Percentiles rank a stretch among this genome's conserved stretches.
These are phyloP conservation scores for Lepiota brunneoincarnata DNA, from an alignment of 768 basidiomycete species.

Conservation along the genomic window DNA sequence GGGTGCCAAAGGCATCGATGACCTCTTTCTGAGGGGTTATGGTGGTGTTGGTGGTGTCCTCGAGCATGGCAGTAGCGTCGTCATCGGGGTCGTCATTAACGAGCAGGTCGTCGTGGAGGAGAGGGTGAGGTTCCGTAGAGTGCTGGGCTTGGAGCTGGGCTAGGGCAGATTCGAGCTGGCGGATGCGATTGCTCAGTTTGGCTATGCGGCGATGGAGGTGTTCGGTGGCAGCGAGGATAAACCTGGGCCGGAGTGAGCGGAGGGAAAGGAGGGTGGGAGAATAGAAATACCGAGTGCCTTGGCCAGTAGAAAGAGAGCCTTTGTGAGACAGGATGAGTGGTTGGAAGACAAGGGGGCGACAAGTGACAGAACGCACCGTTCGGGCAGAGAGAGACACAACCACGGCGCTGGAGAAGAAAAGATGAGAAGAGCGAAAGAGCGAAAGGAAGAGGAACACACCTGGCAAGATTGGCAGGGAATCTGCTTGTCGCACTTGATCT, in stretches of 20 bases:
- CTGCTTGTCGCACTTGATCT: slow-evolving; percentile 83
- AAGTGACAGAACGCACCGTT: slow-evolving; percentile 45
- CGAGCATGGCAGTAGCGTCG: slow-evolving; percentile 23
- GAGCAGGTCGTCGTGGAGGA: slow-evolving; percentile 54
- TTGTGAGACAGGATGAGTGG: slow-evolving; percentile 6
- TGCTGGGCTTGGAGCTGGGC: slow-evolving; percentile 45
- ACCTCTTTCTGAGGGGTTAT: slow-evolving; percentile 29
- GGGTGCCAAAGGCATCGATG: slow-evolving; percentile 57
- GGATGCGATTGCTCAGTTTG: slow-evolving; percentile 50
- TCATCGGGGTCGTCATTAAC: slow-evolving; percentile 27
- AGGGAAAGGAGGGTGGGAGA: not conserved
- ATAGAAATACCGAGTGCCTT: slow-evolving; percentile 60
- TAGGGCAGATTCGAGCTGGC: slow-evolving; percentile 61
- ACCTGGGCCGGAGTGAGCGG: slow-evolving; percentile 25
- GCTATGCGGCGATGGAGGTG: slow-evolving; percentile 59
- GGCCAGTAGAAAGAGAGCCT: slow-evolving; percentile 78
- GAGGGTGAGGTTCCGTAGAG: slow-evolving; percentile 55
- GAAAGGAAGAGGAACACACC: slow-evolving; percentile 32
- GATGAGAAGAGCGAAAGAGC: not conserved
- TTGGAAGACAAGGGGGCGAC: not conserved
- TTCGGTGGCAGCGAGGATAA: slow-evolving; percentile 64
- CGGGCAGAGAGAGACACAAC: slow-evolving; percentile 69
- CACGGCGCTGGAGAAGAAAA: slow-evolving; percentile 51
- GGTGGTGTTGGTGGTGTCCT: slow-evolving; percentile 14
- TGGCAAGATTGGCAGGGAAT: slow-evolving; percentile 78